Conservation (phyloP, 345 rosid genomes). For the Gossypium sturtianum region DNA sequence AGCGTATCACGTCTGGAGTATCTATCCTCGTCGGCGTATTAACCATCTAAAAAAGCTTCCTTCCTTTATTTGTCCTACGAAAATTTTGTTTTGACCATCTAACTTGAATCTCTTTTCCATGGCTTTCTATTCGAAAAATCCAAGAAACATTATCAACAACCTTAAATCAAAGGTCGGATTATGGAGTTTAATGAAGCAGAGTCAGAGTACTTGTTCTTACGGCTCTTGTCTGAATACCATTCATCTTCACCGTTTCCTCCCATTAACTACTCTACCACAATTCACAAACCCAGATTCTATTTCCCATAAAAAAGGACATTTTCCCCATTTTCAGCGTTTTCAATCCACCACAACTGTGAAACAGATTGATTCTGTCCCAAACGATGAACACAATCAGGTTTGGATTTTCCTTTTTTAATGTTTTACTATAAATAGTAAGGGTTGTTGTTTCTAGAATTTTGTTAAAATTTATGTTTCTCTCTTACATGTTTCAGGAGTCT, state of each 20-base stretch:
- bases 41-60: background rate
- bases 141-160: constrained; percentile 14
- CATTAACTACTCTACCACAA: background rate
- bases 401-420: background rate
- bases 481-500: background rate
- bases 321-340: background rate
- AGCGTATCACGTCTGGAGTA: background rate
- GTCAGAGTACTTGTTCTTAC: background rate
- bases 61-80: background rate
- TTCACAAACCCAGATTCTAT: constrained; percentile 11
- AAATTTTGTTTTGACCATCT: background rate
- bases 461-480: background rate
- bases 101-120: constrained; percentile 10
- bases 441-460: background rate
- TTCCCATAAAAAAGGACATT: background rate
- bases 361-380: background rate
- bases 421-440: background rate
- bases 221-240: background rate
- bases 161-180: constrained; percentile 27
- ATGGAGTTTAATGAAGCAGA: background rate
- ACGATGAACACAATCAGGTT: constrained; percentile 6
- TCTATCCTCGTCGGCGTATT: background rate
- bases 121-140: constrained; percentile 23
- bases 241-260: background rate
- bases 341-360: constrained; percentile 2